phyloP scores from a whole-genome alignment of 1,139 yeast species.

The Candida sanyaensis region DNA sequence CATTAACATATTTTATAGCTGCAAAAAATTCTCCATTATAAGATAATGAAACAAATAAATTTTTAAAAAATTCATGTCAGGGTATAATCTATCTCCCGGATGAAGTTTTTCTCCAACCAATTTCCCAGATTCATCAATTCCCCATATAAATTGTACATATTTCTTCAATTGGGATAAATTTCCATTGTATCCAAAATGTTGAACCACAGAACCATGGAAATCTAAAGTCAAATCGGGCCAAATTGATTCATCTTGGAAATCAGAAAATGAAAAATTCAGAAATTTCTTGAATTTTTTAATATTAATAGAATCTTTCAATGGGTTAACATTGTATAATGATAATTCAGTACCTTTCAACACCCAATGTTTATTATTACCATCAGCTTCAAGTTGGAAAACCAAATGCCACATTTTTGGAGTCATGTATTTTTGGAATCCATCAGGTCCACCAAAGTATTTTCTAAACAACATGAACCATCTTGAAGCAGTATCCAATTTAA shows the following conservation, averaged over 20 bases:
- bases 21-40: conserved; percentile 32
- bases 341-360: conserved; percentile 22
- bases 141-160: conserved; percentile 34
- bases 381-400: conserved; percentile 33
- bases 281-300: conserved; percentile 9
- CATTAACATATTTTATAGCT: conserved; percentile 36
- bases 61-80: conserved; percentile 27
- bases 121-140: conserved; percentile 28
- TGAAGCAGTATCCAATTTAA: conserved; percentile 41
- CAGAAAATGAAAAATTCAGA: conserved; percentile 2
- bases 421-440: conserved; percentile 19
- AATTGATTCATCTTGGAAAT: conserved; percentile 3
- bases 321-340: conserved; percentile 18
- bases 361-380: conserved; percentile 40
- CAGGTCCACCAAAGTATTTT: conserved; percentile 19
- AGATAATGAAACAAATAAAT: conserved; percentile 34
- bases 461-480: conserved; percentile 42
- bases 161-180: conserved; percentile 26
- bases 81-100: conserved; percentile 25
- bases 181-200: conserved; percentile 34
- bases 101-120: conserved; percentile 10
- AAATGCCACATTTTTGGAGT: conserved; percentile 37
- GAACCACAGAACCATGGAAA: conserved; percentile 29
- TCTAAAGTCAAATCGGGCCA: conserved; percentile 19
- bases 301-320: conserved; percentile 7